phyloP scores from a whole-genome alignment of 208 protist species.

The Acanthamoeba polyphaga region DNA sequence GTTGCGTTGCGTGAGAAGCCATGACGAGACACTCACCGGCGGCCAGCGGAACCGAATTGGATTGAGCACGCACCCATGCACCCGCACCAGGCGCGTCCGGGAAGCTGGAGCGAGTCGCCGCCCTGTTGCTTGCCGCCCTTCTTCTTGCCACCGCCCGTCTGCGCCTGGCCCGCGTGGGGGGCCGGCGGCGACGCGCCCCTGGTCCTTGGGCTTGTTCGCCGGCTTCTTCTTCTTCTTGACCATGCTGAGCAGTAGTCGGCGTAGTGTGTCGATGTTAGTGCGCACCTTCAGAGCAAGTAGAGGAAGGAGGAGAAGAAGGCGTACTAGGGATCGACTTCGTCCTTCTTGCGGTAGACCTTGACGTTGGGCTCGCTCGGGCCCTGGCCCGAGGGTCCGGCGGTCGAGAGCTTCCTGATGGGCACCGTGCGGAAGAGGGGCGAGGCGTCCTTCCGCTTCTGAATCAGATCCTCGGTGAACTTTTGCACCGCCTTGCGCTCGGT shows the following conservation, averaged over 20 bases:
- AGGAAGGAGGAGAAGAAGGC: no score
- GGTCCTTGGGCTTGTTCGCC: conserved; percentile 10
- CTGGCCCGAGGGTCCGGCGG: background rate
- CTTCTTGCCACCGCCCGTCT: background rate
- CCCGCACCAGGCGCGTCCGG: conserved; percentile 25
- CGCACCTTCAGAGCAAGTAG: background rate
- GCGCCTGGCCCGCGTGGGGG: background rate
- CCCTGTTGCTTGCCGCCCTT: background rate
- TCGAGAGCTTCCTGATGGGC: conserved; percentile 18
- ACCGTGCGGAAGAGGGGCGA: conserved; percentile 57
- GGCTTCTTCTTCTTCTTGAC: conserved; percentile 50
- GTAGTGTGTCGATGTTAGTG: background rate
- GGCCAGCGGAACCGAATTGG: no score
- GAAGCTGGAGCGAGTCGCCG: background rate
- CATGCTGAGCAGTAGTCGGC: background rate
- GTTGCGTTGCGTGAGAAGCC: background rate
- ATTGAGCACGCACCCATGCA: conserved; percentile 15
- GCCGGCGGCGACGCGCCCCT: background rate
- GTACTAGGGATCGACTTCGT: conserved; percentile 42
- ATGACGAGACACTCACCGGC: background rate
- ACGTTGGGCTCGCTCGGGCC: background rate
- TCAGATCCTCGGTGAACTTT: conserved; percentile 58
- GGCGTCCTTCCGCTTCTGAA: conserved; percentile 46
- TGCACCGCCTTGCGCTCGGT: conserved; percentile 60
- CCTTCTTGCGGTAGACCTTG: conserved; percentile 54